Percentiles rank a stretch among this genome's conserved stretches.
Conservation (phyloP, 1,284 basidiomycete species). For the Somion occarium region DNA sequence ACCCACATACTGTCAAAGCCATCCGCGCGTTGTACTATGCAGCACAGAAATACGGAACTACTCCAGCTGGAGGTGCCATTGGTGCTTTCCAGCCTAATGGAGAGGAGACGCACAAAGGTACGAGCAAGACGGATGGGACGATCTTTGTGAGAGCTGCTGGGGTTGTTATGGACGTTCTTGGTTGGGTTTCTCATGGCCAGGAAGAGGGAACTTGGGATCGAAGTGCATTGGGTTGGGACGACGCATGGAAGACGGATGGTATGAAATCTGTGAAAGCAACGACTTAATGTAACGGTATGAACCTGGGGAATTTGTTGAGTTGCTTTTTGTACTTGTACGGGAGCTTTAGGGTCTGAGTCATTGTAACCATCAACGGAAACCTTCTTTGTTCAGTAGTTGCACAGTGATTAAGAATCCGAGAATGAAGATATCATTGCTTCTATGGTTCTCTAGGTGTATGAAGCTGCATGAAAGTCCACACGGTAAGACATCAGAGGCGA, state of each 20-base stretch:
- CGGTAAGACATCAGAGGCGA: no score
- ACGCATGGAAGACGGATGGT: conserved; percentile 45
- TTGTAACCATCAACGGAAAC: no score
- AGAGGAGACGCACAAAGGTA: conserved; percentile 29
- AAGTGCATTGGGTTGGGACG: conserved; percentile 65
- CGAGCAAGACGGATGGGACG: conserved; percentile 50
- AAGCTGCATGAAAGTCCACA: no score
- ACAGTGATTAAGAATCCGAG: no score
- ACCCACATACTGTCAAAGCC: conserved; percentile 59
- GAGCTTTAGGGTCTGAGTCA: no score
- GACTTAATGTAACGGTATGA: no score
- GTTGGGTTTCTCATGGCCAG: conserved; percentile 54
- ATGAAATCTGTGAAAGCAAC: conserved; percentile 5
- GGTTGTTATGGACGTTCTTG: conserved; percentile 52
- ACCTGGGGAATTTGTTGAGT: no score
- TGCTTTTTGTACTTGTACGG: no score
- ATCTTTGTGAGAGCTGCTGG: conserved; percentile 63
- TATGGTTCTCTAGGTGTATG: no score
- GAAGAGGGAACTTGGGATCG: conserved; percentile 50
- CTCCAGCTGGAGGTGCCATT: conserved; percentile 16
- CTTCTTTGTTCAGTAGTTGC: no score
- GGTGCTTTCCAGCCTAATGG: conserved; percentile 28
- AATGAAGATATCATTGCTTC: no score
- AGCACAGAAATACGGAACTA: conserved; percentile 41
- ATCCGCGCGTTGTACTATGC: conserved; percentile 53